Evolutionary conservation across 306 rosid genomes (phyloP).

Genomic region (Boehmeria nivea): DNA sequence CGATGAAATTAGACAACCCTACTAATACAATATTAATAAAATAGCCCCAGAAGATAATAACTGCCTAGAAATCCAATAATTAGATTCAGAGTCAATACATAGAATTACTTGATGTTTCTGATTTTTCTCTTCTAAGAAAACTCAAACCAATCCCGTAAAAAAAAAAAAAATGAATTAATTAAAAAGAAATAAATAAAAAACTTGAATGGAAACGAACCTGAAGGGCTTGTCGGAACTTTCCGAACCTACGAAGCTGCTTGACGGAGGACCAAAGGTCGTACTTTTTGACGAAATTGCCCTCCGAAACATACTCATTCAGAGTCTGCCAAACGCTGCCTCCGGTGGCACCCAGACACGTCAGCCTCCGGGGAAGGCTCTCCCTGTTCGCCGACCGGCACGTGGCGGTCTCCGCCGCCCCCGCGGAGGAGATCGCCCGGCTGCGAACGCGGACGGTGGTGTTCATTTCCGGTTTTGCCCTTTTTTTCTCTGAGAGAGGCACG

Average conservation of each 20-base stretch:
- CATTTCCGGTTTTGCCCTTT: too few species aligned
- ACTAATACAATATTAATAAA: too few species aligned
- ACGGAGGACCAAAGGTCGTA: slow-evolving; percentile 37
- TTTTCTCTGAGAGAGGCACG: too few species aligned
- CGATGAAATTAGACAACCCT: too few species aligned
- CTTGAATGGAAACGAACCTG: slow-evolving; percentile 30
- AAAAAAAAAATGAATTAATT: too few species aligned
- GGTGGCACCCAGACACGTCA: slow-evolving; percentile 48
- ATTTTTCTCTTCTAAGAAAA: too few species aligned
- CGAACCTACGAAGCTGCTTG: slow-evolving; percentile 57
- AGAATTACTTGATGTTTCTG: too few species aligned
- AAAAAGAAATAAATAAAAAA: neutral
- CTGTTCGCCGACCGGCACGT: neutral
- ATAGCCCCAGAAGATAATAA: too few species aligned
- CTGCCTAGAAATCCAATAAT: too few species aligned
- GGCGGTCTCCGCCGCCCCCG: slow-evolving; percentile 21
- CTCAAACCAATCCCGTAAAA: too few species aligned
- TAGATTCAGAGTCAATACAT: too few species aligned
- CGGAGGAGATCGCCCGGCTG: slow-evolving; percentile 12
- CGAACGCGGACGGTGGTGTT: slow-evolving; percentile 23
- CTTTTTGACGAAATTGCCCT: slow-evolving; percentile 49
- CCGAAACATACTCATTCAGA: slow-evolving; percentile 47
- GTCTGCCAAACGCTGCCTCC: slow-evolving; percentile 55
- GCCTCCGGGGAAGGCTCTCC: slow-evolving; percentile 40
- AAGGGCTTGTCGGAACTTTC: slow-evolving; percentile 44